A percentile compares a stretch with the other conserved stretches of the same genome.
phyloP scores from a whole-genome alignment of 2,329 filamentous ascomycete genomes.

The Aspergillus sp. region DNA sequence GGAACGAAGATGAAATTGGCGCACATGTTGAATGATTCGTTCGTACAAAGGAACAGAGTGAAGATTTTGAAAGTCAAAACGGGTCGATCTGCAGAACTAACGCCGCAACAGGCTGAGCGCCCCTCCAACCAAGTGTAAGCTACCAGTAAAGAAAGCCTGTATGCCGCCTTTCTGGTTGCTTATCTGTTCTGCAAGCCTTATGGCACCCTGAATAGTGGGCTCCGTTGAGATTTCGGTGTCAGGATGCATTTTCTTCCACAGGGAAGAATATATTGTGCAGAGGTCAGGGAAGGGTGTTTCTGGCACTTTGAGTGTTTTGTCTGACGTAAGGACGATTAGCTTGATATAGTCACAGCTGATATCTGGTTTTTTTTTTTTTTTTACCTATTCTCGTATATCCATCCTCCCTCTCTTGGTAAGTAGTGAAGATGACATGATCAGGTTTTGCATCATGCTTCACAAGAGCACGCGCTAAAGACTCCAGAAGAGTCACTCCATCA shows the following conservation, averaged over 20 bases:
- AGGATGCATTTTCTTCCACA: conserved; percentile 19
- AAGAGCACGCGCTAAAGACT: conserved; percentile 14
- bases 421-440: conserved; percentile 26
- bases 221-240: conserved; percentile 13
- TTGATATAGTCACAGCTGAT: not conserved
- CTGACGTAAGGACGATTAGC: conserved; percentile 9
- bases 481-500: conserved; percentile 18
- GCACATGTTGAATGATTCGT: too few species aligned
- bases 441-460: conserved; percentile 9
- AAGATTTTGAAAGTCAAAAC: too few species aligned
- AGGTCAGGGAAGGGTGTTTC: conserved; percentile 15
- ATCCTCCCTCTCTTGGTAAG: conserved; percentile 20
- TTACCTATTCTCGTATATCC: conserved; percentile 15
- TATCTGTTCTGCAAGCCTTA: conserved; percentile 16
- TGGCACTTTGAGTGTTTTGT: conserved; percentile 12
- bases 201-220: conserved; percentile 20
- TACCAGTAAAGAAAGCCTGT: conserved; percentile 20
- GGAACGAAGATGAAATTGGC: too few species aligned
- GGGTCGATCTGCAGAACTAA: too few species aligned
- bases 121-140: conserved; percentile 20
- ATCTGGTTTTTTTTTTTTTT: not conserved
- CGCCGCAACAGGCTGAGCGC: conserved; percentile 15
- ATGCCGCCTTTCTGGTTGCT: conserved; percentile 10
- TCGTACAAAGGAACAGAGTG: too few species aligned
- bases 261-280: conserved; percentile 14